A percentile compares a stretch with the other conserved stretches of the same genome.
Evolutionary conservation across 2,329 filamentous ascomycete genomes (phyloP).

Genomic region (Akanthomyces uredinophilus): DNA sequence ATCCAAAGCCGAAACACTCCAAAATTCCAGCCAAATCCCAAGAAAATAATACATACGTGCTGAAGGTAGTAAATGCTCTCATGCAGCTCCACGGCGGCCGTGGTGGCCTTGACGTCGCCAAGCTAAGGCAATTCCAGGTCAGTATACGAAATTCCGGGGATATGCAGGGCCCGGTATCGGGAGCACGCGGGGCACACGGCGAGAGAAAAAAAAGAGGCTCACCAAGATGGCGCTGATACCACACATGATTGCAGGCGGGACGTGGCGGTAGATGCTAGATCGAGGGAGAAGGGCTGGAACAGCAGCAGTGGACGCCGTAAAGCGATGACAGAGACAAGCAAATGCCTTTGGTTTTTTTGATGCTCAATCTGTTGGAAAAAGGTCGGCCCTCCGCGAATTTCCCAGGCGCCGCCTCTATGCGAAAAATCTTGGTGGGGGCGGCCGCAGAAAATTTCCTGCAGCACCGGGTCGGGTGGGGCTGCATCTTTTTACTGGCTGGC

Average conservation of each 20-base stretch:
- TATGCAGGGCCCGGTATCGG: conserved; percentile 8
- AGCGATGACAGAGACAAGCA: conserved; percentile 2
- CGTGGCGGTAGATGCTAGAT: neutral
- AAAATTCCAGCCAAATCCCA: neutral
- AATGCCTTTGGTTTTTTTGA: conserved; percentile 4
- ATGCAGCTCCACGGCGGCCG: conserved; percentile 61
- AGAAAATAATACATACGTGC: conserved; percentile 29
- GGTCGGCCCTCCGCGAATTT: neutral
- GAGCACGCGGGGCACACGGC: neutral
- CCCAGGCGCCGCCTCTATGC: conserved; percentile 3
- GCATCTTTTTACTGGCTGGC: neutral
- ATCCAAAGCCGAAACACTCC: neutral
- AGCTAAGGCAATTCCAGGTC: conserved; percentile 19
- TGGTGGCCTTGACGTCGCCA: conserved; percentile 30
- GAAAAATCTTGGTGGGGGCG: conserved; percentile 5
- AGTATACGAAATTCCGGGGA: neutral
- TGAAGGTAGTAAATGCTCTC: conserved; percentile 68
- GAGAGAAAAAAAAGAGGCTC: neutral
- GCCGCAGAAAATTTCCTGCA: neutral
- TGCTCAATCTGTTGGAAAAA: neutral
- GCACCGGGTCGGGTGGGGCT: neutral
- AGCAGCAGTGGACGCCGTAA: conserved; percentile 5
- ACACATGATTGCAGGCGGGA: conserved; percentile 2
- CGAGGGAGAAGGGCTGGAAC: neutral
- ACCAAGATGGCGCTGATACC: conserved; percentile 12